Percentiles rank a stretch among this genome's conserved stretches.
Evolutionary conservation across 2,329 filamentous ascomycete species (phyloP).

Genomic region (Cladosporium sp.): DNA sequence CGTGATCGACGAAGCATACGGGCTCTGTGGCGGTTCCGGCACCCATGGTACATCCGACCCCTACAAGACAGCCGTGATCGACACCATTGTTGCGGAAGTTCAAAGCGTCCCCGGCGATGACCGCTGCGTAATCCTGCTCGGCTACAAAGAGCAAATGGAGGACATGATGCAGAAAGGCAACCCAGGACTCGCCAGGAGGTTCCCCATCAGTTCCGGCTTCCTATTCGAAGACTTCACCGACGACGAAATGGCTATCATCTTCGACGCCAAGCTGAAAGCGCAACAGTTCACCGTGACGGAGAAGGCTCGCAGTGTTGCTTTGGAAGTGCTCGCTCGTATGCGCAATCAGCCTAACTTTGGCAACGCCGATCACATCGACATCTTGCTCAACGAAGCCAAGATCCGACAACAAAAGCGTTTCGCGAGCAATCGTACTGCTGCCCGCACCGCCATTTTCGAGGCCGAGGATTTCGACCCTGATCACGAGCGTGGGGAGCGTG

Average conservation of each 20-base stretch:
- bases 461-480: slow-evolving; percentile 57
- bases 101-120: slow-evolving; percentile 68
- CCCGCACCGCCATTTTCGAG: slow-evolving; percentile 33
- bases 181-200: slow-evolving; percentile 63
- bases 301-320: slow-evolving; percentile 50
- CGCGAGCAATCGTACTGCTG: slow-evolving; percentile 23
- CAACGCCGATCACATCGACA: slow-evolving; percentile 72
- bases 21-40: too few relatives aligned
- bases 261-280: slow-evolving; percentile 59
- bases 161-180: slow-evolving; percentile 72
- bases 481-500: slow-evolving; percentile 49
- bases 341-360: slow-evolving; percentile 64
- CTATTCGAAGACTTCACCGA: slow-evolving; percentile 65
- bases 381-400: slow-evolving; percentile 58
- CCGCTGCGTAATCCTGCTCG: slow-evolving; percentile 66
- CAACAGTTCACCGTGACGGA: slow-evolving; percentile 52
- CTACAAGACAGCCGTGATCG: slow-evolving; percentile 63
- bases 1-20: slow-evolving; percentile 77
- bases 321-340: slow-evolving; percentile 57
- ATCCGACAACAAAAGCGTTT: slow-evolving; percentile 45
- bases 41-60: slow-evolving; percentile 42
- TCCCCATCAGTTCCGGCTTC: slow-evolving; percentile 61
- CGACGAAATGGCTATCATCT: slow-evolving; percentile 53
- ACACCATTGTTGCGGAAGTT: slow-evolving; percentile 70
- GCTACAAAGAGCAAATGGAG: slow-evolving; percentile 66